Evolutionary conservation across 2,329 filamentous ascomycete genomes (phyloP), one percentile per base, ranked within the genome.

Genomic region (Alternaria sp.): DNA sequence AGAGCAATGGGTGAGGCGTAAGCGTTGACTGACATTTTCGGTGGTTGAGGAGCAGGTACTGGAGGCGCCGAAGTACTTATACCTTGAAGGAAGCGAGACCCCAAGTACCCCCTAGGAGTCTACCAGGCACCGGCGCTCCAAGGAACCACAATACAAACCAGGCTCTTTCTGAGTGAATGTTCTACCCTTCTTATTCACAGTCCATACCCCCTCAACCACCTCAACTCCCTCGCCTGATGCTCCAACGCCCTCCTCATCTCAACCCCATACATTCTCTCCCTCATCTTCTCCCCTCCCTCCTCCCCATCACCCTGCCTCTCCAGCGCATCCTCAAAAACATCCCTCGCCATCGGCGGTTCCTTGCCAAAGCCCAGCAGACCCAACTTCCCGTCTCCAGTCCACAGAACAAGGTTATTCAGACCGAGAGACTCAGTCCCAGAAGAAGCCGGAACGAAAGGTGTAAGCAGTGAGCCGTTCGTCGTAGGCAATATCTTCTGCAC

Each of bases 371-470:
- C 80, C 14, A 96, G 79, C 61, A 96, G 83, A 0, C 93, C 94
- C 50, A 97, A 82, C 67, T 89, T 90, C 62, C 84, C 83, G 44
- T 97, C 93, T 18, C 93, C 94, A 0, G 94, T 97, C 94, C 94
- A 97, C 50, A 97, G 84, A 5, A 97, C 79, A 12, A 97, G 80
- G 71, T 95, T 90, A 72, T 93, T 89, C 43, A 80, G 57, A 15
- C 81, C 30, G 6, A 33, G 30, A 7, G 12, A 14, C 12, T 33
- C 30, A 7, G 30, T 33, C 12, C 28, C 28, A 37, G 33, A 37
- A 9, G 37, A 25, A 41, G 55, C 30, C 20, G 41, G 20, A 3
- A 49, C 56, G 33, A 51, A 55, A 9, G 56, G 43, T 1, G 53
- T 10, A 3, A 60, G 30, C 5, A 68, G 53, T 2, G 71, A 70